Percentiles rank a stretch among this genome's conserved stretches.
phyloP scores from a whole-genome alignment of 2,329 filamentous ascomycete genomes.

The Penicillium vulpinum region DNA sequence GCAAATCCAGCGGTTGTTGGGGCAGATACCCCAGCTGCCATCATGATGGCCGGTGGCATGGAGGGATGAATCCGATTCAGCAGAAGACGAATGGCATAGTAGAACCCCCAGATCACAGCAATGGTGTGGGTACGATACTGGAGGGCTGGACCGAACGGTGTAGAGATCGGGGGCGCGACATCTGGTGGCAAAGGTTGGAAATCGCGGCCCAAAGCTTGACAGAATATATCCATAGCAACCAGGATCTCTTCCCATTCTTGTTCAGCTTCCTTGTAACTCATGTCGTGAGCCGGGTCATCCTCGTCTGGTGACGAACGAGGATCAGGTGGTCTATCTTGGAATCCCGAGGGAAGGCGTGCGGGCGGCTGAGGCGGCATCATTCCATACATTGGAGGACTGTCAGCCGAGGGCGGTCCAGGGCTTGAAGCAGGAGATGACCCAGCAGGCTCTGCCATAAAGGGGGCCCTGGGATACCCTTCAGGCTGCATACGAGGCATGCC shows the following conservation, averaged over 20 bases:
- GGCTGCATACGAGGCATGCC: slow-evolving; percentile 13
- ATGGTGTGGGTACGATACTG: slow-evolving; percentile 87
- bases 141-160: slow-evolving; percentile 79
- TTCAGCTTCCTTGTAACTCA: slow-evolving; percentile 67
- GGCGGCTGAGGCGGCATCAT: slow-evolving; percentile 49
- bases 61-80: slow-evolving; percentile 79
- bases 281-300: slow-evolving; percentile 61
- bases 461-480: slow-evolving; percentile 7
- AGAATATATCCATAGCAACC: slow-evolving; percentile 45
- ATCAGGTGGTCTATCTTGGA: slow-evolving; percentile 47
- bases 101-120: slow-evolving; percentile 82
- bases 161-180: slow-evolving; percentile 58
- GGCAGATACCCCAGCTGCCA: slow-evolving; percentile 77
- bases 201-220: slow-evolving; percentile 65
- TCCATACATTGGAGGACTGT: slow-evolving; percentile 47
- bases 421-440: neutral
- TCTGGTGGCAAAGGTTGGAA: slow-evolving; percentile 76
- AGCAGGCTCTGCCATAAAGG: neutral
- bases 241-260: slow-evolving; percentile 68
- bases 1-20: slow-evolving; percentile 69
- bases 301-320: slow-evolving; percentile 20
- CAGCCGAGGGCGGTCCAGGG: slow-evolving; percentile 10
- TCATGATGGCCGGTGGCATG: slow-evolving; percentile 89
- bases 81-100: slow-evolving; percentile 80
- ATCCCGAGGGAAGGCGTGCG: slow-evolving; percentile 52